These are phyloP conservation scores for Cercophora samala DNA, from an alignment of 495 filamentous ascomycete species.

Conservation along the genomic window DNA sequence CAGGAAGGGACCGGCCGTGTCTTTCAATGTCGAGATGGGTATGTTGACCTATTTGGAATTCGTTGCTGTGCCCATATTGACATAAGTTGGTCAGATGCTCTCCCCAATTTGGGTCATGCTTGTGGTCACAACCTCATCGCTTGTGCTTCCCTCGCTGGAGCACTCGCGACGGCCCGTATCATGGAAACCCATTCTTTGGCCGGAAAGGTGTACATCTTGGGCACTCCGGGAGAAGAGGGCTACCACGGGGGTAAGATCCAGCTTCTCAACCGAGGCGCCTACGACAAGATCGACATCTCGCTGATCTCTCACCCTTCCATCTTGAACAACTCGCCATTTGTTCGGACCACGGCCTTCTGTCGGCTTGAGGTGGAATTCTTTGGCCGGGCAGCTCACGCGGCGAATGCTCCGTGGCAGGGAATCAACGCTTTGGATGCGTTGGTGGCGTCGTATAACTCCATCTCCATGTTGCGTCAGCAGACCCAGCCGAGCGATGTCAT, in stretches of 20 bases:
- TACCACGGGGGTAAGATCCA: constrained; percentile 64
- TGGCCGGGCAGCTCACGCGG: constrained; percentile 53
- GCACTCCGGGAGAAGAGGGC: constrained; percentile 68
- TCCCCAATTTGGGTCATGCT: constrained; percentile 61
- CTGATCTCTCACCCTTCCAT: constrained; percentile 61
- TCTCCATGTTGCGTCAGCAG: constrained; percentile 61
- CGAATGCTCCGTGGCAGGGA: constrained; percentile 61
- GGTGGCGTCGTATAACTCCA: constrained; percentile 58
- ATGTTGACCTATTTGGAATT: constrained; percentile 27
- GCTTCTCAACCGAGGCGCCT: constrained; percentile 61
- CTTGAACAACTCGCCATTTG: constrained; percentile 39
- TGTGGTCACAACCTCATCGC: constrained; percentile 71
- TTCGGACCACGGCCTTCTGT: constrained; percentile 49
- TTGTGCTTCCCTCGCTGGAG: constrained; percentile 57
- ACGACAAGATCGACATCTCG: constrained; percentile 60
- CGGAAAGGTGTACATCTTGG: constrained; percentile 61
- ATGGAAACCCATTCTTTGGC: constrained; percentile 46
- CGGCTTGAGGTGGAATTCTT: constrained; percentile 50
- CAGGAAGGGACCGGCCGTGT: constrained; percentile 47
- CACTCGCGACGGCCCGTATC: constrained; percentile 53
- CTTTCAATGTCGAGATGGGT: constrained; percentile 60
- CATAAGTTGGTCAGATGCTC: constrained; percentile 37
- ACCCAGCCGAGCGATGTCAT: constrained; percentile 59
- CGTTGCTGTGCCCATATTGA: background rate
- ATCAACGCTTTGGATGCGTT: constrained; percentile 64